Evolutionary conservation across 2,329 filamentous ascomycete species (phyloP), one percentile per base, ranked within the genome.

Genomic region (Sporothrix schenckii): DNA sequence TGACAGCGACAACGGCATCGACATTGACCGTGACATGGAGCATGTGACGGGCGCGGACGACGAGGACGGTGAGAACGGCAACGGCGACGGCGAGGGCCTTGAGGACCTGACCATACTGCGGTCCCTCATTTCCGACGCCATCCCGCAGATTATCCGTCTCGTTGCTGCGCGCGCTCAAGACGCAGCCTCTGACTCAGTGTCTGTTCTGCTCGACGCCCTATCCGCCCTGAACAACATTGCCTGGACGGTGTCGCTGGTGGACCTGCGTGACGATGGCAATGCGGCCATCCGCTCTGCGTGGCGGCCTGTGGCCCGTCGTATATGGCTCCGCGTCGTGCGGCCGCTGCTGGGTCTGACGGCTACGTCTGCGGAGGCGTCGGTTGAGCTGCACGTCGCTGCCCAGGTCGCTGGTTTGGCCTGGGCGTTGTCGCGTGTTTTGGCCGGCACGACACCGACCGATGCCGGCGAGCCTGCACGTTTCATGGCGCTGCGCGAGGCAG

Each of bases 141-240:
- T 85, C 13, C 84, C 84, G 1, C 80, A 85, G 71, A 78, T 88
- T 63, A 79, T 87, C 71, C 82, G 82, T 24, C 81, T 86, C 24
- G 79, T 82, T 47, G 80, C 79, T 69, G 77, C 82, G 7, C 77
- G 79, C 13, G 78, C 81, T 11, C 30, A 66, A 21, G 69, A 68
- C 30, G 49, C 75, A 77, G 11, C 79, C 80, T 69, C 83, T 24
- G 81, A 83, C 41, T 76, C 79, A 19, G 77, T 82, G 14, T 76
- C 80, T 7, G 79, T 89, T 53, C 86, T 86, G 72, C 78, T 78
- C 24, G 83, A 85, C 73, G 85, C 88, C 21, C 79, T 91, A 30
- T 85, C 86, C 2, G 84, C 87, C 19, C 82, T 91, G 71, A 90
- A 87, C 81, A 91, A 91, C 78, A 86, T 91, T 68, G 83, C 88